Base-by-base conservation (phyloP, 2,329 filamentous ascomycete genomes). In the Penicillium nordicum region DNA sequence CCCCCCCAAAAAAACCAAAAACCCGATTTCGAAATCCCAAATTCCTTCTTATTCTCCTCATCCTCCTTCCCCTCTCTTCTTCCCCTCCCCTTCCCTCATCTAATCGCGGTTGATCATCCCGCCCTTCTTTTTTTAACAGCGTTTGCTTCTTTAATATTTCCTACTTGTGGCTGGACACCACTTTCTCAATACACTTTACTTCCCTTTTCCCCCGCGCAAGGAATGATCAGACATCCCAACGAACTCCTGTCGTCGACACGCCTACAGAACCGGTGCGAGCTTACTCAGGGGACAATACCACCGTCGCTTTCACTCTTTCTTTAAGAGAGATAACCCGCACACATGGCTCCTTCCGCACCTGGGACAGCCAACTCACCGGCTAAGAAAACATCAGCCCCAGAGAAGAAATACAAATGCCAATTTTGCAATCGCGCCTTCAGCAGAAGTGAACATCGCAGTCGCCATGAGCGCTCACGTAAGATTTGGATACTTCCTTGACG, bases 401-500 rank as follows among this genome's bases (percentile, higher is more conserved):
- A 97, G 81, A 93, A 95, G 82, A 96, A 97, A 79, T 99, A 99
- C 86, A 97, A 97, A 77, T 99, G 94, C 80, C 92, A 96, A 82
- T 97, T 96, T 78, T 97, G 94, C 81, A 92, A 92, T 79, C 85
- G 94, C 76, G 94, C 94, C 63, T 99, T 99, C 76, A 97, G 92
- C 80, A 84, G 94, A 76, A 96, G 92, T 76, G 94, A 99, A 78
- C 94, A 99, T 77, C 86, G 94, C 69, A 97, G 92, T 78, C 85
- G 94, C 77, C 94, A 99, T 78, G 94, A 99, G 79, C 85, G 94
- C 79, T 96, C 92, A 75, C 94, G 94, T 97, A 94, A 82, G 93
- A 93, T 41, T 48, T 0, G 2, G 10, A 32, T n/a, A 11, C 14
- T 32, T 25, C 18, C 23, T 3, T 4, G 16, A 12, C 18, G 40